Base-by-base conservation (phyloP, 2,329 filamentous ascomycete species). In the Botrytis galanthina region DNA sequence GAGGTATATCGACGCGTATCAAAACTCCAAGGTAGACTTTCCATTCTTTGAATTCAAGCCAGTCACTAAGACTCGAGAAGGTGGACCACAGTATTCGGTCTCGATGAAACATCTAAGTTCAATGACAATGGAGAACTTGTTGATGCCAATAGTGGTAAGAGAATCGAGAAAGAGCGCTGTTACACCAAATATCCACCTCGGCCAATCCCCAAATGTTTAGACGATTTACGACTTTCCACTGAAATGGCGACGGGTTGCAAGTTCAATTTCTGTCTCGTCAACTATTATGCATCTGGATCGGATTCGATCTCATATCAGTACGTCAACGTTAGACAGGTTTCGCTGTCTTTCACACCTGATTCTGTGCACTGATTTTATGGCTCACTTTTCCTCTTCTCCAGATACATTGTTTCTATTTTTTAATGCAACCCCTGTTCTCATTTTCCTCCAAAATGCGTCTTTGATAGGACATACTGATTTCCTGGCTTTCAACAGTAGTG, bases 211-310 rank as follows among this genome's bases (percentile, higher is more conserved):
- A 82, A 87, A 72, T 94, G 92, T 77, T 86, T 95, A 0, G 88
- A 93, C 57, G 81, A 85, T 9, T 85, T 95, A 12, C 87, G 90
- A 16, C 83, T 81, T 48, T 85, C 89, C 16, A 89, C 91, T 1
- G 91, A 95, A 81, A 85, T 86, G 7, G 87, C 88, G 0, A 93
- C 91, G 0, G 86, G 86, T n/a, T 88, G 88, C 78, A 86, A 80
- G 1, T 95, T 92, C 82, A 95, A 95, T 80, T 93, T 95, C 80
- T 92, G 90, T 74, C 86, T 95, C 1, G 91, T 95, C 7, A 95
- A 95, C 79, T 95, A 95, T 83, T 95, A 95, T 79, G 90, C 91
- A n/a, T 88, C 87, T 5, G 92, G 93, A 0, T 84, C 88, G 9
- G 92, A 95, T 80, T 93, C 91, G 77, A 95, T 95, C 67, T 88